Evolutionary conservation across 225 moss, liverwort and hornwort species (phyloP).

Genomic region (Straminergon stramineum): DNA sequence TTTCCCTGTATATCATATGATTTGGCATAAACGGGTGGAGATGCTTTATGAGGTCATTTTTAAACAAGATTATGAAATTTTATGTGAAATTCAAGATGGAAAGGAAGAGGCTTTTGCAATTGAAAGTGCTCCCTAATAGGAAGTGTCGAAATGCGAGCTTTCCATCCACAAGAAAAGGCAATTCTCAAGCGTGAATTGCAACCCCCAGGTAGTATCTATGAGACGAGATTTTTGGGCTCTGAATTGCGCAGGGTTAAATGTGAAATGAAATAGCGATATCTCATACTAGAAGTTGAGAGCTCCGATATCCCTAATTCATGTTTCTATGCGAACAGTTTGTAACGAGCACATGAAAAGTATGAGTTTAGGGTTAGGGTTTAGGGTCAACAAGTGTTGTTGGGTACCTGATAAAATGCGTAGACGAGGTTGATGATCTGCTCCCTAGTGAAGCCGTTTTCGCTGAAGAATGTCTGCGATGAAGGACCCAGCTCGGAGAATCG

Average conservation of each 20-base stretch:
- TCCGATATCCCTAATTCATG: background rate
- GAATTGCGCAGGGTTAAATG: background rate
- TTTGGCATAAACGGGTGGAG: background rate
- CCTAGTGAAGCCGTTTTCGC: conserved; percentile 34
- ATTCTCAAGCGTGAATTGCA: background rate
- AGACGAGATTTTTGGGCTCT: background rate
- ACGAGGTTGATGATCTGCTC: conserved; percentile 33
- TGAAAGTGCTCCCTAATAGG: background rate
- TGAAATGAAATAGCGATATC: background rate
- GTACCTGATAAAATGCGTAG: conserved; percentile 41
- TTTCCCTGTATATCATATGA: background rate
- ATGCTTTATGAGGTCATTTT: background rate
- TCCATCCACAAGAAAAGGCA: background rate
- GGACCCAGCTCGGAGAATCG: conserved; percentile 56
- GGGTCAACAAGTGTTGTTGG: background rate
- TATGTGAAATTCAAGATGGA: background rate
- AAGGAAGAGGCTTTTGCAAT: background rate
- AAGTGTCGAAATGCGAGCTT: background rate
- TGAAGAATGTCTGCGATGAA: conserved; percentile 44
- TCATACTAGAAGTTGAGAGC: background rate
- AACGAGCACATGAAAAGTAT: background rate
- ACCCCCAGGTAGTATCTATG: background rate
- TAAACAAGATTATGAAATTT: background rate
- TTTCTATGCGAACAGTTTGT: background rate
- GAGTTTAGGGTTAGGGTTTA: background rate